A percentile compares a stretch with the other conserved stretches of the same genome.
phyloP scores from a whole-genome alignment of 2,329 filamentous ascomycete genomes.

The Pezicula radicicola region DNA sequence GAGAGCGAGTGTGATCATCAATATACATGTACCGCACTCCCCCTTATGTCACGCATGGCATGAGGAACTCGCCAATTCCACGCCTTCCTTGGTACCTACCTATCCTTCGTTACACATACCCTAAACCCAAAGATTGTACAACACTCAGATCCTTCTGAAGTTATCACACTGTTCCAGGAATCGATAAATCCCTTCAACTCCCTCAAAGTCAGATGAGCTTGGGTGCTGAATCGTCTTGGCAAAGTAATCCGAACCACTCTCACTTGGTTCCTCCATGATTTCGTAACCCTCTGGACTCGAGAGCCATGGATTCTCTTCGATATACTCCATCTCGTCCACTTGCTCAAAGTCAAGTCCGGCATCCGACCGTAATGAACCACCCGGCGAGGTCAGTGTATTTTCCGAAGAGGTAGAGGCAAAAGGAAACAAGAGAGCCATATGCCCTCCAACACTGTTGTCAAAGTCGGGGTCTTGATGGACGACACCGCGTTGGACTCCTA shows the following conservation, averaged over 20 bases:
- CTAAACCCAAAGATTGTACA: no score
- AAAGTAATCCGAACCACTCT: constrained; percentile 26
- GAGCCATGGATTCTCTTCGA: constrained; percentile 25
- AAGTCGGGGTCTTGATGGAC: constrained; percentile 78
- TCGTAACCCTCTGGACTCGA: constrained; percentile 23
- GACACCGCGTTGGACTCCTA: constrained; percentile 77
- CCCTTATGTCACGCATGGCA: no score
- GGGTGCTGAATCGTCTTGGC: constrained; percentile 21
- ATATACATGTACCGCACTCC: no score
- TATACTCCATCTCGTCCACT: constrained; percentile 14
- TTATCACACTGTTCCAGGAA: constrained; percentile 63
- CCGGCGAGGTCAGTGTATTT: constrained; percentile 23
- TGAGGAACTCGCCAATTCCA: no score
- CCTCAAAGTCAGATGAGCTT: constrained; percentile 53
- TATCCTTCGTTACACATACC: no score
- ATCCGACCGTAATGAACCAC: constrained; percentile 38
- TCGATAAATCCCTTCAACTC: constrained; percentile 61
- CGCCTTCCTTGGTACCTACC: no score
- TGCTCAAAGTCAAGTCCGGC: constrained; percentile 32
- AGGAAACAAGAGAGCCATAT: constrained; percentile 79
- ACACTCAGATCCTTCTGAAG: constrained; percentile 12
- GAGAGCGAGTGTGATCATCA: no score
- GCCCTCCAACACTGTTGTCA: constrained; percentile 60
- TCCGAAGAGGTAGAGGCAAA: constrained; percentile 68
- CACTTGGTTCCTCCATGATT: constrained; percentile 23